Base-by-base conservation (phyloP, 2,329 filamentous ascomycete species). In the Coniella lustricola region DNA sequence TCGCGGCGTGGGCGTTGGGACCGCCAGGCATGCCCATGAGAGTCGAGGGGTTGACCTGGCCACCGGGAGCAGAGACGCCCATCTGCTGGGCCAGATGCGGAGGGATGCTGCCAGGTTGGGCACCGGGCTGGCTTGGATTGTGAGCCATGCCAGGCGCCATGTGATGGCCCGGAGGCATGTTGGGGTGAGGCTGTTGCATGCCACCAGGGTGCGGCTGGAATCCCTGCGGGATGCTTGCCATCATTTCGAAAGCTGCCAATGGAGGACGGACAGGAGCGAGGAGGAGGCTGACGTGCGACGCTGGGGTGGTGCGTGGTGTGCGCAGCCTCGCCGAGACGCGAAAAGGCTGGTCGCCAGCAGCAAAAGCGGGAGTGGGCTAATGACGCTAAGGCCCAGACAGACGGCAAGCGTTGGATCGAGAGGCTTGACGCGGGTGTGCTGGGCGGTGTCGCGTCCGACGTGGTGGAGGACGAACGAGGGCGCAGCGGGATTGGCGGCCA, bases 1-100 rank as follows among this genome's bases (percentile, higher is more conserved):
- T 68, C 16, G 82, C 25, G 25, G 25, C 82, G 67, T 88, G 85
- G 51, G 79, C 76, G 65, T 81, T 85, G 50, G 79, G 79, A 46
- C 84, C 80, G 25, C 83, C 84, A 54, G 85, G 84, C 81, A 90
- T 87, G 50, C 78, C 78, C 84, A 90, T 88, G 75, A 90, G 79
- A 49, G 81, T 77, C 22, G 77, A 79, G 59, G 86, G 83, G 62
- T 81, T 87, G 56, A 87, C 82, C 62, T 87, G 84, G 53, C 77
- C 79, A 56, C 81, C 82, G 17, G 85, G 84, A 32, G 79, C 84
- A 50, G 85, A 86, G 22, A 85, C 85, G 53, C 78, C 82, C 70
- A 87, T 85, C 58, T 86, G 84, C 67, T 79, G 69, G 32, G 67
- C 68, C 57, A 82, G 75, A 65, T 87, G 84, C 64, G 85, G 85